phyloP scores from a whole-genome alignment of 345 rosid species.

The Corchorus capsularis region DNA sequence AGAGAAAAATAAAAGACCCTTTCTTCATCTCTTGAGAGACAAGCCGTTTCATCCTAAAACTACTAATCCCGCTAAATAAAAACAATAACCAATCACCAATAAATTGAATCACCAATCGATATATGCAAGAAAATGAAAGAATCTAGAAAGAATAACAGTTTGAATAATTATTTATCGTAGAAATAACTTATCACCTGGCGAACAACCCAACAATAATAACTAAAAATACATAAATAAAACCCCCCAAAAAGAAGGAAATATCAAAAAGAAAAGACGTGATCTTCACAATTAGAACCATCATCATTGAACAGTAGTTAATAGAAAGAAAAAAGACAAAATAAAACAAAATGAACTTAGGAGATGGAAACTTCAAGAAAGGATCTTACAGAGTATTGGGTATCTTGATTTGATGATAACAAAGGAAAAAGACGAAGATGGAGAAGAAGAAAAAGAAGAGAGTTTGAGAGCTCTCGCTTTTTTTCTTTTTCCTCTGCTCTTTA shows the following conservation, averaged over 20 bases:
- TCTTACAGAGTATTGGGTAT: constrained; percentile 2
- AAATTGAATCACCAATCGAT: background rate
- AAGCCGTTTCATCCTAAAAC: background rate
- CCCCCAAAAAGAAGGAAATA: no score
- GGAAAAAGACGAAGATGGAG: background rate
- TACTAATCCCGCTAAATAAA: background rate
- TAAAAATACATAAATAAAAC: background rate
- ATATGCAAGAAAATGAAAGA: background rate
- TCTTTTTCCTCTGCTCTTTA: background rate
- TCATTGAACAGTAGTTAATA: background rate
- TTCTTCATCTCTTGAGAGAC: background rate
- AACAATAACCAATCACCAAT: background rate
- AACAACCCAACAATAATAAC: background rate
- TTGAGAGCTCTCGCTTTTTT: background rate
- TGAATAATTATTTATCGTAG: background rate
- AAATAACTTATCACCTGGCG: background rate
- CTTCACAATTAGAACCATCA: background rate
- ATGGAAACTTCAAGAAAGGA: background rate
- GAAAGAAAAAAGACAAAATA: no score
- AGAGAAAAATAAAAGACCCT: background rate
- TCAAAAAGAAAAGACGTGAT: background rate
- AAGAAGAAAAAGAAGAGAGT: background rate
- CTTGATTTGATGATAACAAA: constrained; percentile 3
- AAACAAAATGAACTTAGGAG: no score
- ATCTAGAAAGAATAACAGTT: background rate